phyloP scores from a whole-genome alignment of 176 grass and related monocot species.

The Cenchrus americanus region DNA sequence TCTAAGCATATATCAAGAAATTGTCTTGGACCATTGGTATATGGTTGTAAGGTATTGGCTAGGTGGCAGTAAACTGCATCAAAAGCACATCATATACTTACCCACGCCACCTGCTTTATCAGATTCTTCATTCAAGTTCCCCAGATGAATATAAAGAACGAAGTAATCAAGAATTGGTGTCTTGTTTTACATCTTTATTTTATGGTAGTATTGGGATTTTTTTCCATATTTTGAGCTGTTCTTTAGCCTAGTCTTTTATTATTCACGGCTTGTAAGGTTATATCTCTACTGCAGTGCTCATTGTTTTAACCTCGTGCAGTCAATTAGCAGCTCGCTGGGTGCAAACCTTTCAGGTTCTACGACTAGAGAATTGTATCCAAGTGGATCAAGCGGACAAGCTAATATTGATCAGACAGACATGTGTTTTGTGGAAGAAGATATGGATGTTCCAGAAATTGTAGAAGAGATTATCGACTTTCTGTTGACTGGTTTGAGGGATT shows the following conservation, averaged over 20 bases:
- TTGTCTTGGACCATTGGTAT: background rate
- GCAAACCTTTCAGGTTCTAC: slow-evolving; percentile 67
- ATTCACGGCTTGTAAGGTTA: background rate
- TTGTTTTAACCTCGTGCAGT: slow-evolving; percentile 56
- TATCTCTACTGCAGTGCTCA: slow-evolving; percentile 37
- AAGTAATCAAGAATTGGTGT: slow-evolving; percentile 3
- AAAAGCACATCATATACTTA: slow-evolving; percentile 7
- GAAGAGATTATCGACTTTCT: slow-evolving; percentile 89
- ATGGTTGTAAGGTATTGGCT: slow-evolving; percentile 2
- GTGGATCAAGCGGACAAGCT: slow-evolving; percentile 44
- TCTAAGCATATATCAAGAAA: slow-evolving; percentile 8
- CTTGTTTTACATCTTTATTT: slow-evolving; percentile 41
- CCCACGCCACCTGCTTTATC: background rate
- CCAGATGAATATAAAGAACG: background rate
- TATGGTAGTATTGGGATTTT: slow-evolving; percentile 1
- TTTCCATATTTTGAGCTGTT: slow-evolving; percentile 12
- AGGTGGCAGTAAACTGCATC: slow-evolving; percentile 19
- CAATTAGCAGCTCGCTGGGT: slow-evolving; percentile 69
- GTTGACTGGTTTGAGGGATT: slow-evolving; percentile 91
- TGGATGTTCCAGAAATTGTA: slow-evolving; percentile 92
- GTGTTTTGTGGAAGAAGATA: slow-evolving; percentile 68
- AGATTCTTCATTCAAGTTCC: slow-evolving; percentile 14
- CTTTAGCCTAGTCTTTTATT: slow-evolving; percentile 5
- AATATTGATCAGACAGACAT: slow-evolving; percentile 41
- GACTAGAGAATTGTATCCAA: slow-evolving; percentile 47